A percentile compares a stretch with the other conserved stretches of the same genome.
These are phyloP conservation scores for Phytophthora vignae DNA, from an alignment of 352 stramenopile species.

Conservation along the genomic window DNA sequence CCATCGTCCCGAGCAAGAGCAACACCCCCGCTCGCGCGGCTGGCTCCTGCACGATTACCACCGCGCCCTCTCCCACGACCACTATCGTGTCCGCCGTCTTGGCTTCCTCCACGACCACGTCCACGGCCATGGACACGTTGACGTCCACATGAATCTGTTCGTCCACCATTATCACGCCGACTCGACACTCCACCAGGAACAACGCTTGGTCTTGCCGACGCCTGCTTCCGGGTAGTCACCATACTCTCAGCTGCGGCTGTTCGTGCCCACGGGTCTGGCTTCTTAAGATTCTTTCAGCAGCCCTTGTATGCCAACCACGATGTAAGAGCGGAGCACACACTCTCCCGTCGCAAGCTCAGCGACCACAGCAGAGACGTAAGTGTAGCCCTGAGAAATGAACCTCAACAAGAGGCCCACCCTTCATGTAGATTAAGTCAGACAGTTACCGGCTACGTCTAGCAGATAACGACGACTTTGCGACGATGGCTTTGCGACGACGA, in stretches of 20 bases:
- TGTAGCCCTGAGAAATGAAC: too few relatives aligned
- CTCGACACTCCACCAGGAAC: neutral
- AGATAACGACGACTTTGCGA: neutral
- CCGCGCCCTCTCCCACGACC: too few relatives aligned
- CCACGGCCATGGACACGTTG: too few relatives aligned
- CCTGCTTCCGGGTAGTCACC: neutral
- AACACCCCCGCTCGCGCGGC: too few relatives aligned
- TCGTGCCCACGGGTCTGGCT: neutral
- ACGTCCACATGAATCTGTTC: neutral
- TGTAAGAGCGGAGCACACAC: neutral
- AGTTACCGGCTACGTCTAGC: neutral
- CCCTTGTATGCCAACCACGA: neutral
- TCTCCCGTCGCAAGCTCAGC: neutral
- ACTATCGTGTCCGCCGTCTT: too few relatives aligned
- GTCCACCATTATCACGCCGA: neutral
- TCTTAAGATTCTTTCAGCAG: neutral
- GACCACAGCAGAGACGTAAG: neutral
- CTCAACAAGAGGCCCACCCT: too few relatives aligned
- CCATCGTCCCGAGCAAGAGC: conserved; percentile 20
- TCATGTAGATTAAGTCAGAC: neutral
- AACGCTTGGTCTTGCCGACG: neutral
- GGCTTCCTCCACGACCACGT: too few relatives aligned
- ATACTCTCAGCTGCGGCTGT: neutral
- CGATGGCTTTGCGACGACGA: neutral
- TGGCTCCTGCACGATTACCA: too few relatives aligned